Base-by-base conservation (phyloP, 1,284 basidiomycete species). In the Pseudozyma hubeiensis region DNA sequence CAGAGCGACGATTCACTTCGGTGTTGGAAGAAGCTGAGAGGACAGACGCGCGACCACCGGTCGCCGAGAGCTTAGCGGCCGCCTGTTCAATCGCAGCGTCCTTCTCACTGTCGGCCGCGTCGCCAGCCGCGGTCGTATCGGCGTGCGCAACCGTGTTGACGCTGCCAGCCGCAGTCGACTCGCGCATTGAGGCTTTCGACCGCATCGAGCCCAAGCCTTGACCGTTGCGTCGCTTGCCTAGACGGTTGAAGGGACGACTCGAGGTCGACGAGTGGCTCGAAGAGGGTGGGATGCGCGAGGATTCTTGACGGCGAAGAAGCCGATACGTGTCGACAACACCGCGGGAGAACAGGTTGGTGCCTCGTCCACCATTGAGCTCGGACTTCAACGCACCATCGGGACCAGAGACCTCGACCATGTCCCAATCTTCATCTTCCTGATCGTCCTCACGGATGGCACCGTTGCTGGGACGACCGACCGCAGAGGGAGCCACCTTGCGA, bases 271-370 rank as follows among this genome's bases (percentile, higher is more conserved):
- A 67, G 4, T 62, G 60, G 41, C 73, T 76, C 5, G 63, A 43
- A 31, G 77, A 77, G 2, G 60, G 24, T 8, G 69, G 59, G 16
- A 71, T 58, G 46, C 75, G 64, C 16, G 59, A 48, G 6, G 79
- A 73, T 44, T 80, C 79, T 43, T 80, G 64, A 88, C 89, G 77
- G 91, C 92, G 40, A 66, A 84, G 47, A 61, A 81, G 53, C 7
- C 80, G 69, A 49, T 81, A 81, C 16, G 80, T 78, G 64, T 85
- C 84, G 5, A 83, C 81, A 24, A 85, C 77, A 9, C 84, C 84
- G 9, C 81, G 75, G 0, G 82, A 67, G 55, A 82, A 84, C 7
- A 85, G 81, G 29, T 82, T 85, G 31, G 78, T 66, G 31, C 78
- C 83, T 19, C 74, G 72, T 14, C 83, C 82, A 13, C 84, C 84